Conservation (phyloP, 768 basidiomycete genomes). For the Chlorophyllum brunneum region DNA sequence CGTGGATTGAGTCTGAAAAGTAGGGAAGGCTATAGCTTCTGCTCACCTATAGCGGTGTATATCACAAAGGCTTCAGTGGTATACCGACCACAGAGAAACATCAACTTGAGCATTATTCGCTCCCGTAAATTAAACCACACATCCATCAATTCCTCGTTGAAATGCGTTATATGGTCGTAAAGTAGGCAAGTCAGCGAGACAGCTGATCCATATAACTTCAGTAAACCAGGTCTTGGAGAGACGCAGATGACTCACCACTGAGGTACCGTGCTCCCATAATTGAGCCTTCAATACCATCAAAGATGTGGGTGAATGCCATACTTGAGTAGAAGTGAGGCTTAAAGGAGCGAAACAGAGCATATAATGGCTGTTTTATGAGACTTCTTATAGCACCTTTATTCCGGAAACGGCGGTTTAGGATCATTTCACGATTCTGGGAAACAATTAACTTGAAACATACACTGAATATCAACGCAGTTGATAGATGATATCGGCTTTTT, state of each 20-base stretch:
- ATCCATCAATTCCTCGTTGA: neutral
- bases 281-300: neutral
- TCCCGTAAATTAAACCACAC: conserved; percentile 1
- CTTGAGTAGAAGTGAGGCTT: too few species aligned
- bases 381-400: too few species aligned
- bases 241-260: neutral
- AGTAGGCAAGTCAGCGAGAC: neutral
- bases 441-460: too few species aligned
- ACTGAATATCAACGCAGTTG: too few species aligned
- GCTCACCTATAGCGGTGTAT: neutral
- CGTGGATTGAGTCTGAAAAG: neutral
- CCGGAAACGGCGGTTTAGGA: too few species aligned
- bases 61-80: neutral
- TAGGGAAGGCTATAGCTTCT: too few species aligned
- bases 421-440: too few species aligned
- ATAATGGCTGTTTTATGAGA: too few species aligned
- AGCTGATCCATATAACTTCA: neutral
- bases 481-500: too few species aligned
- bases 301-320: neutral
- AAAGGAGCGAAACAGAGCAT: too few species aligned
- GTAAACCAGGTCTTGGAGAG: neutral
- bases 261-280: neutral
- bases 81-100: conserved; percentile 2
- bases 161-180: neutral
- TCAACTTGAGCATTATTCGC: neutral